Evolutionary conservation across 2,329 filamentous ascomycete genomes (phyloP).

Genomic region (Alternaria triticina): DNA sequence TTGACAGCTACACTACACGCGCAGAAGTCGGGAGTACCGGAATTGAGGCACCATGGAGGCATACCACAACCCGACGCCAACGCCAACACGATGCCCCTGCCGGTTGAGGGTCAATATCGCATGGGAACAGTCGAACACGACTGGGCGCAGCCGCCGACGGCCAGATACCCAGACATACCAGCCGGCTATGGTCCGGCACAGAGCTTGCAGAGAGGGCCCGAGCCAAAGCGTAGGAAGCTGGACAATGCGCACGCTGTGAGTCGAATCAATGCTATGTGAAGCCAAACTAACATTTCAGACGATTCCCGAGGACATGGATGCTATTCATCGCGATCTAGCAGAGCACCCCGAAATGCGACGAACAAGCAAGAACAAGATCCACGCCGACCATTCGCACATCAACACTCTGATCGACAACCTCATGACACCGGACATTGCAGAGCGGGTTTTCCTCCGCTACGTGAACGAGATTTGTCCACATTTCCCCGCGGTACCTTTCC

Average conservation of each 20-base stretch:
- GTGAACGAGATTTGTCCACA: constrained; percentile 60
- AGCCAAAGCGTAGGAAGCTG: constrained; percentile 42
- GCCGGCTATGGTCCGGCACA: constrained; percentile 43
- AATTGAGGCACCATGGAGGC: constrained; percentile 29
- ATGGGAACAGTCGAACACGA: constrained; percentile 38
- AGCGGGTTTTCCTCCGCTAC: constrained; percentile 65
- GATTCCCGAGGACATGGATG: constrained; percentile 48
- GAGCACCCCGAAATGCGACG: constrained; percentile 46
- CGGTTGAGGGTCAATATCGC: constrained; percentile 33
- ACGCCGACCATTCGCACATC: constrained; percentile 48
- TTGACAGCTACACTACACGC: constrained; percentile 80
- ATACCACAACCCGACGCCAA: constrained; percentile 29
- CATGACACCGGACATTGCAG: constrained; percentile 59
- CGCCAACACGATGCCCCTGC: constrained; percentile 15
- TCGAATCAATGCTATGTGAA: not conserved
- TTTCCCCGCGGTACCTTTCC: constrained; percentile 65
- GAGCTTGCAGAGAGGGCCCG: constrained; percentile 36
- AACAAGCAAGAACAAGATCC: constrained; percentile 33
- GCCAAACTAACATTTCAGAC: constrained; percentile 27
- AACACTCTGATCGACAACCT: constrained; percentile 52
- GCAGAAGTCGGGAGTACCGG: constrained; percentile 40
- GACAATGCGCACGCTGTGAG: constrained; percentile 38
- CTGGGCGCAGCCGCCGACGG: constrained; percentile 29
- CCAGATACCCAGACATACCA: constrained; percentile 34
- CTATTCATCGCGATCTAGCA: constrained; percentile 44